A percentile compares a stretch with the other conserved stretches of the same genome.
Evolutionary conservation across 768 basidiomycete genomes (phyloP).

Genomic region (Rhizopogon sp.): DNA sequence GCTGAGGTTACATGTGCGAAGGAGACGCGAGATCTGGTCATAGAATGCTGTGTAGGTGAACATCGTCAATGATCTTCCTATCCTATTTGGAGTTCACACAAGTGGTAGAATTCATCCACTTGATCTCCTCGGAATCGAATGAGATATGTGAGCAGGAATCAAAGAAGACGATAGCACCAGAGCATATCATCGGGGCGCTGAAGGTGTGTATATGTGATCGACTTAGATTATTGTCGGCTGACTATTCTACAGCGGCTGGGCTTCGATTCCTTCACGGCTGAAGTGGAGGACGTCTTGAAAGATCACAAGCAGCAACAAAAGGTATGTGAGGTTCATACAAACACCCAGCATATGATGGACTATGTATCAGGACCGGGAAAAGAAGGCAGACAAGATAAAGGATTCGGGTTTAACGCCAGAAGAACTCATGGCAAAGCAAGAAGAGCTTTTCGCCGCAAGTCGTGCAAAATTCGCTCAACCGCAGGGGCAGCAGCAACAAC

Average conservation of each 20-base stretch:
- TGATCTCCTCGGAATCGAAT: conserved; percentile 96
- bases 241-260: conserved; percentile 66
- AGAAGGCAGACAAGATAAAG: conserved; percentile 87
- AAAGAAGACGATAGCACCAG: conserved; percentile 98
- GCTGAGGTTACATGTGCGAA: conserved; percentile 86
- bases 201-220: conserved; percentile 47
- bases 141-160: conserved; percentile 97
- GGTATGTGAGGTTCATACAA: conserved; percentile 37
- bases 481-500: conserved; percentile 37
- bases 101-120: conserved; percentile 86
- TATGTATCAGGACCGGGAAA: conserved; percentile 69
- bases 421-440: conserved; percentile 83
- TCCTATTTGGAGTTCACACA: conserved; percentile 11
- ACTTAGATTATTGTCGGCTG: neutral
- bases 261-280: conserved; percentile 85
- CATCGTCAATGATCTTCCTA: conserved; percentile 18
- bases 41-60: conserved; percentile 99
- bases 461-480: conserved; percentile 71
- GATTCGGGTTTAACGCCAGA: conserved; percentile 88
- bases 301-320: conserved; percentile 97
- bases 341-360: neutral
- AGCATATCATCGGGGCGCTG: conserved; percentile 90
- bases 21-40: conserved; percentile 94
- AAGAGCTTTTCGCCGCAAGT: conserved; percentile 89
- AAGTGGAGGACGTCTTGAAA: conserved; percentile 89